Conservation (phyloP, 2,329 filamentous ascomycete species). For the Rhynchosporium agropyri region DNA sequence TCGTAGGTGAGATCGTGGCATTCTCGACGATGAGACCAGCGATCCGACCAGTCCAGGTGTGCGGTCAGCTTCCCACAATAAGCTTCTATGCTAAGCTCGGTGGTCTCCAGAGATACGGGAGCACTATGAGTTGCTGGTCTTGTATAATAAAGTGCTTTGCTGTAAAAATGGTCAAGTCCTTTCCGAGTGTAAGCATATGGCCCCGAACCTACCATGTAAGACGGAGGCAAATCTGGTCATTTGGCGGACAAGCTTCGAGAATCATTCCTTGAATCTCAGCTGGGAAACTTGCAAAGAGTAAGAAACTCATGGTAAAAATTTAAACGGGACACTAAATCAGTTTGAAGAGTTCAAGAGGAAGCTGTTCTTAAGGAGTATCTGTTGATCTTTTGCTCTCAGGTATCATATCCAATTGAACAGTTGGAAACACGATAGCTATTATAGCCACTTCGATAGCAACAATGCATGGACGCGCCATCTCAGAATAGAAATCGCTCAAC, state of each 20-base stretch:
- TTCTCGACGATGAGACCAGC: constrained; percentile 20
- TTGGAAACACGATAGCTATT: background rate
- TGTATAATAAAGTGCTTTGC: constrained; percentile 35
- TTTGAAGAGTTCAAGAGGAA: background rate
- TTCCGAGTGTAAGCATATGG: background rate
- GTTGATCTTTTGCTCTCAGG: background rate
- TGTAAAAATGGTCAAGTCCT: background rate
- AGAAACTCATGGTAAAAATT: constrained; percentile 22
- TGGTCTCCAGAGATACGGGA: constrained; percentile 12
- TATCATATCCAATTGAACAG: background rate
- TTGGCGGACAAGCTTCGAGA: constrained; percentile 32
- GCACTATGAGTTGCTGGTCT: constrained; percentile 3
- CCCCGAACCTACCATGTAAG: constrained; percentile 35
- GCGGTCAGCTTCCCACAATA: constrained; percentile 18
- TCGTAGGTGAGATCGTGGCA: constrained; percentile 29
- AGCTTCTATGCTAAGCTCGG: constrained; percentile 24
- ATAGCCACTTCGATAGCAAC: background rate
- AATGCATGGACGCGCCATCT: constrained; percentile 22
- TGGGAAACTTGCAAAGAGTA: constrained; percentile 34
- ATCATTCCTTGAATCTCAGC: constrained; percentile 36
- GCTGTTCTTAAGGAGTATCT: background rate
- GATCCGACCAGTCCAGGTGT: background rate
- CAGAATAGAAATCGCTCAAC: constrained; percentile 25
- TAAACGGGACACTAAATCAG: background rate
- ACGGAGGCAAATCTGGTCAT: constrained; percentile 36